Conservation (phyloP, 2,329 filamentous ascomycete species). For the Trichoderma sp. region DNA sequence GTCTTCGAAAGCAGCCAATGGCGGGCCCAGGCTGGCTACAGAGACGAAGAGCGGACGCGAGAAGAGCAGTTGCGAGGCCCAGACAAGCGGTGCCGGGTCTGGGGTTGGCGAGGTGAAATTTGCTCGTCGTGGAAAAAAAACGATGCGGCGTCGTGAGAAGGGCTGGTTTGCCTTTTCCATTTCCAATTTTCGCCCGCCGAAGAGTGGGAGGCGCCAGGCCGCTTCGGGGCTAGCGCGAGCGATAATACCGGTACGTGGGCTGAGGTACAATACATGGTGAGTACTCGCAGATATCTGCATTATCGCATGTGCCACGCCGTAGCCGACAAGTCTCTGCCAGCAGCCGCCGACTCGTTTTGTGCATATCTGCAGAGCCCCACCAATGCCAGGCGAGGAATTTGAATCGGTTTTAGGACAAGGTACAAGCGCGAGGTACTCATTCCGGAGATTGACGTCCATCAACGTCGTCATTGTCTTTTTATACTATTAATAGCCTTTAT, state of each 20-base stretch:
- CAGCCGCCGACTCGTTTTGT: conserved; percentile 28
- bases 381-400: conserved; percentile 17
- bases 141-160: conserved; percentile 45
- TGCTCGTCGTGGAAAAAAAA: conserved; percentile 48
- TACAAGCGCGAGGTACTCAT: not conserved
- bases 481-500: not conserved
- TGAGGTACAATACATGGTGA: not conserved
- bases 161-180: conserved; percentile 42
- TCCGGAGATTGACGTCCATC: not conserved
- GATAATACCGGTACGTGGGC: not conserved
- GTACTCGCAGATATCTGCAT: too few relatives aligned
- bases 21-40: conserved; percentile 32
- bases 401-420: conserved; percentile 1
- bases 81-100: conserved; percentile 48
- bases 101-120: conserved; percentile 50
- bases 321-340: conserved; percentile 1
- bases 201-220: conserved; percentile 49
- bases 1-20: conserved; percentile 24
- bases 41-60: conserved; percentile 32
- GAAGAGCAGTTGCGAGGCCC: conserved; percentile 37
- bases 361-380: conserved; percentile 24
- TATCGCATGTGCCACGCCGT: not conserved
- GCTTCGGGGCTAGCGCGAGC: conserved; percentile 31
- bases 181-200: conserved; percentile 48
- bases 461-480: not conserved